Percentiles rank a stretch among this genome's conserved stretches.
Evolutionary conservation across 331 rosid species (phyloP).

Genomic region (Quercus phellos): DNA sequence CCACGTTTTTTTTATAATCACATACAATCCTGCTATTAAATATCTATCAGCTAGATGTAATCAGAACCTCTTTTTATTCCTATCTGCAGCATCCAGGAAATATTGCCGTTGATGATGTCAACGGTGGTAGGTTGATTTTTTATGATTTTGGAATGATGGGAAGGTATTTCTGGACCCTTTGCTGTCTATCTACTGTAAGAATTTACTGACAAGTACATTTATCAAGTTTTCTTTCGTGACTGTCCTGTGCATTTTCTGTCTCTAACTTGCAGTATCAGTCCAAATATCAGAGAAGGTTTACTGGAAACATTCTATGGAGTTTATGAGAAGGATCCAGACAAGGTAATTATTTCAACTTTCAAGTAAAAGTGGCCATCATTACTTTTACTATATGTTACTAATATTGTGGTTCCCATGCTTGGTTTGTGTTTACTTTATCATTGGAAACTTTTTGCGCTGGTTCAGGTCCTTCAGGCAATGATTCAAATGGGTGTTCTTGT

Average conservation of each 20-base stretch:
- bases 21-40: not conserved
- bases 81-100: constrained; percentile 93
- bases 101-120: constrained; percentile 96
- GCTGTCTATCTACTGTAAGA: constrained; percentile 1
- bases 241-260: constrained; percentile 9
- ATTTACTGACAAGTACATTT: constrained; percentile 1
- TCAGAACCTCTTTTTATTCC: not conserved
- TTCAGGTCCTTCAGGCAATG: constrained; percentile 97
- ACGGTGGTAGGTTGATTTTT: constrained; percentile 99
- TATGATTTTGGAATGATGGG: constrained; percentile 99
- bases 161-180: constrained; percentile 50
- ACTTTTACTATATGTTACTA: not conserved
- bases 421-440: constrained; percentile 19
- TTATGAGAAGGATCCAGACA: constrained; percentile 94
- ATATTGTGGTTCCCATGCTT: constrained; percentile 12
- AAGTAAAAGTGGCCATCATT: not conserved
- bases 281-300: constrained; percentile 91
- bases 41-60: constrained; percentile 6
- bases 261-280: constrained; percentile 69
- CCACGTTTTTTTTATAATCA: constrained; percentile 15
- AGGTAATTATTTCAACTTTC: constrained; percentile 42
- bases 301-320: constrained; percentile 91
- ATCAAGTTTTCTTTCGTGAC: not conserved
- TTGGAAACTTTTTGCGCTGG: constrained; percentile 16
- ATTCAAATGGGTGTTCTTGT: constrained; percentile 99